A percentile compares a stretch with the other conserved stretches of the same genome.
These are phyloP conservation scores for Aristolochia contorta DNA, from an alignment of 164 flowering plant species.

Conservation along the genomic window DNA sequence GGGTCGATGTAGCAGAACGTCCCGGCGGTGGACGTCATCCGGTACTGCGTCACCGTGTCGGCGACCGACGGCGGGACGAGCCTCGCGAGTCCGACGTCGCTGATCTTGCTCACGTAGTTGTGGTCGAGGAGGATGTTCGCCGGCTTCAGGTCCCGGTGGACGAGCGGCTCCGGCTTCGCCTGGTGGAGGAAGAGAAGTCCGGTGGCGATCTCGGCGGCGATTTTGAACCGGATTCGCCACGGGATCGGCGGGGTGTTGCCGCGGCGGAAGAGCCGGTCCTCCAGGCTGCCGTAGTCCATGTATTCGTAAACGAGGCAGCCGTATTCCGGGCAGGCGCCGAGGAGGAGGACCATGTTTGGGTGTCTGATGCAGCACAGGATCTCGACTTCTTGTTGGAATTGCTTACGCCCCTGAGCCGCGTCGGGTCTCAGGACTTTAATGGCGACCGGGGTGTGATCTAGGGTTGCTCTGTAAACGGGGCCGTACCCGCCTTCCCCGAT, in stretches of 20 bases:
- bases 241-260: conserved; percentile 40
- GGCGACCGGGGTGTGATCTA: conserved; percentile 71
- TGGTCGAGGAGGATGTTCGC: conserved; percentile 67
- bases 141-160: conserved; percentile 73
- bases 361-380: conserved; percentile 67
- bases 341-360: conserved; percentile 70
- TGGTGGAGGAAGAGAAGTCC: conserved; percentile 73
- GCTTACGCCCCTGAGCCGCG: conserved; percentile 67
- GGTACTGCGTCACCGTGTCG: conserved; percentile 58
- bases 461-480: conserved; percentile 49
- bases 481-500: conserved; percentile 90
- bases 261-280: conserved; percentile 51
- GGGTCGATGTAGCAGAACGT: conserved; percentile 86
- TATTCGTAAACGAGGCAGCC: conserved; percentile 73
- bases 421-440: conserved; percentile 64
- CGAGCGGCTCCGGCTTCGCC: conserved; percentile 76
- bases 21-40: conserved; percentile 71
- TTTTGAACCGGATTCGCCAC: conserved; percentile 47
- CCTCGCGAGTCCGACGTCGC: conserved; percentile 70
- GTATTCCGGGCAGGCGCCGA: conserved; percentile 72
- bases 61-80: conserved; percentile 63
- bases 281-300: conserved; percentile 68
- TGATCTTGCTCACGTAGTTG: conserved; percentile 58
- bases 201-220: conserved; percentile 62
- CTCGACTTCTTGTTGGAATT: conserved; percentile 82